phyloP scores from a whole-genome alignment of 1,139 yeast species.

The Sugiyamaella paludigena region DNA sequence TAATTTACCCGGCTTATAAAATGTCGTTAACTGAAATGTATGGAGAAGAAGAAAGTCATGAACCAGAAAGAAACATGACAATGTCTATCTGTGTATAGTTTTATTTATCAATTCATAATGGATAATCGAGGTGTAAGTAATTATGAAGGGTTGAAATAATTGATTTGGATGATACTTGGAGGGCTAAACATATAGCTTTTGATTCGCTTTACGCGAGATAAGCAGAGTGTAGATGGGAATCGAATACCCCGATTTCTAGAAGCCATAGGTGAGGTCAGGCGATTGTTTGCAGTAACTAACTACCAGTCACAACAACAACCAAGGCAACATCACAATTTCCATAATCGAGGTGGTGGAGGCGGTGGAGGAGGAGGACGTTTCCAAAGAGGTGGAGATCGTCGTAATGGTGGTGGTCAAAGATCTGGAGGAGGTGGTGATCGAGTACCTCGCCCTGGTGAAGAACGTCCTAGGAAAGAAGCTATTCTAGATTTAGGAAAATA shows the following conservation, averaged over 20 bases:
- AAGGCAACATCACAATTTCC: conserved; percentile 1
- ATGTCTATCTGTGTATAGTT: too few species aligned
- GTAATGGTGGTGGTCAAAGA: conserved; percentile 14
- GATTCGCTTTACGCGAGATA: background rate
- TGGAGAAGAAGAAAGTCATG: too few species aligned
- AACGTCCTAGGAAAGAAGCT: conserved; percentile 86
- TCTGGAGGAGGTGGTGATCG: conserved; percentile 19
- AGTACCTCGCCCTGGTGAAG: conserved; percentile 43
- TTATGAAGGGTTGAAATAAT: background rate
- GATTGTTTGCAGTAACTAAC: background rate
- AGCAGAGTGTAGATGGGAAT: too few species aligned
- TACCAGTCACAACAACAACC: conserved; percentile 6
- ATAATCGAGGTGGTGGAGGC: conserved; percentile 4
- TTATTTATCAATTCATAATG: conserved; percentile 2
- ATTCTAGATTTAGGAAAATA: conserved; percentile 79
- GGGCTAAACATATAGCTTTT: background rate
- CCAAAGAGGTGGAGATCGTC: conserved; percentile 15
- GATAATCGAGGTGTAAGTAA: conserved; percentile 14
- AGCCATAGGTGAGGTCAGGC: too few species aligned
- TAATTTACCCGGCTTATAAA: too few species aligned
- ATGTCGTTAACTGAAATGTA: too few species aligned
- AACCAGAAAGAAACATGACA: too few species aligned
- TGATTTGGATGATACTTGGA: background rate
- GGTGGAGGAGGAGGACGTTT: conserved; percentile 11
- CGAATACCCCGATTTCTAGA: too few species aligned